Base-by-base conservation (phyloP, 495 filamentous ascomycete species). In the Hypoxylon crocopeplum region DNA sequence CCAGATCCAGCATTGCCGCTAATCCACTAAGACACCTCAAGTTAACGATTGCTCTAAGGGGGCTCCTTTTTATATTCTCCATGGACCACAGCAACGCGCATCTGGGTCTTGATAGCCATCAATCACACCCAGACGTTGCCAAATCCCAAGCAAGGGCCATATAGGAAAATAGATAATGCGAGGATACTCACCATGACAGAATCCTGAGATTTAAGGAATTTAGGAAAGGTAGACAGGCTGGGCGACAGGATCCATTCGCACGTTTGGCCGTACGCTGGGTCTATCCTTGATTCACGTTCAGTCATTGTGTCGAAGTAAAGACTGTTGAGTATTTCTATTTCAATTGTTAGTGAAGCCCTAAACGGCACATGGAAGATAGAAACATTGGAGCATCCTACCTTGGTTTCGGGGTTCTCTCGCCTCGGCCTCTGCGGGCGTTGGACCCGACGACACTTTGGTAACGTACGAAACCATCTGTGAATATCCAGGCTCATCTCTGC, bases 1-100 rank as follows among this genome's bases (percentile, higher is more conserved):
- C 72, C 72, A 11, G 64, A 69, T 21, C 70, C 72, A 16, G 70
- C 66, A 6, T 69, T 72, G 5, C 72, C 72, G 20, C 66, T 68
- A 15, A 75, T 68, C 69, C 69, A 74, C 44, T 62, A 62, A 24
- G 34, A 52, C 5, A 33, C 6, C 7, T n/a, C 1, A 39, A 15
- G 34, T 62, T 51, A 62, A 37, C 27, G 32, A 39, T 30, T 16
- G 24, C 15, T 42, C 21, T 11, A 22, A 38, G 5, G 32, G 27
- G n/a, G n/a, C n/a, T n/a, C n/a, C n/a, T n/a, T n/a, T n/a, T n/a
- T n/a, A n/a, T n/a, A n/a, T n/a, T n/a, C n/a, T n/a, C n/a, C n/a
- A n/a, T n/a, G n/a, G n/a, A n/a, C n/a, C n/a, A n/a, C n/a, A n/a
- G n/a, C n/a, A n/a, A n/a, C n/a, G n/a, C n/a, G n/a, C n/a, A n/a